A percentile compares a stretch with the other conserved stretches of the same genome.
Evolutionary conservation across 805 yeast genomes (phyloP).

Genomic region (Yarrowia hollandica): DNA sequence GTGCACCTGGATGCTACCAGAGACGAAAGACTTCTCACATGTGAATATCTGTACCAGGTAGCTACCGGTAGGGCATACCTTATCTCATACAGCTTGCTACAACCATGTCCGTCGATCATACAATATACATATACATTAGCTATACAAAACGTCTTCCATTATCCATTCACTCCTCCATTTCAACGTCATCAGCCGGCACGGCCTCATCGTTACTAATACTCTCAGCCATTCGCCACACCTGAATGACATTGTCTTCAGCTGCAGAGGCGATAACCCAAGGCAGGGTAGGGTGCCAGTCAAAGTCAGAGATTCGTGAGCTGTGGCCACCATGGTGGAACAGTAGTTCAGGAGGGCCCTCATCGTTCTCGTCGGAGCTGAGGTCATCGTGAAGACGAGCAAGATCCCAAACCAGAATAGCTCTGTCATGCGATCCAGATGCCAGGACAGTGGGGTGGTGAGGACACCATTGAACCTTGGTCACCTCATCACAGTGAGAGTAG

Average conservation of each 20-base stretch:
- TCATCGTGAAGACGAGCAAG: slow-evolving; percentile 55
- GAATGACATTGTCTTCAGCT: slow-evolving; percentile 74
- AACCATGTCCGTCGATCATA: too few relatives aligned
- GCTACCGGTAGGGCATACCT: too few relatives aligned
- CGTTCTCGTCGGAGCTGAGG: slow-evolving; percentile 55
- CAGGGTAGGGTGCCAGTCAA: slow-evolving; percentile 64
- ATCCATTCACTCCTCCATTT: slow-evolving; percentile 22
- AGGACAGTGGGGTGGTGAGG: slow-evolving; percentile 53
- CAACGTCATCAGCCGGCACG: slow-evolving; percentile 46
- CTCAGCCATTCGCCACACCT: slow-evolving; percentile 71
- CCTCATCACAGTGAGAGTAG: slow-evolving; percentile 62
- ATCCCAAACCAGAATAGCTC: slow-evolving; percentile 76
- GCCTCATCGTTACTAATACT: slow-evolving; percentile 39
- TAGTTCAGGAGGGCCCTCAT: slow-evolving; percentile 73
- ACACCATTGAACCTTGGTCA: slow-evolving; percentile 58
- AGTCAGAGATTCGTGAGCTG: slow-evolving; percentile 64
- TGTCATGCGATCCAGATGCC: slow-evolving; percentile 63
- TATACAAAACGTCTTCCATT: slow-evolving; percentile 19
- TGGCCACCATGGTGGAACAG: slow-evolving; percentile 86
- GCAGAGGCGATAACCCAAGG: slow-evolving; percentile 62
- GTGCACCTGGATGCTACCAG: too few relatives aligned
- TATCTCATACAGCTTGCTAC: too few relatives aligned
- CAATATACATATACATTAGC: slow-evolving; percentile 1
- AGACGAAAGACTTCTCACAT: too few relatives aligned
- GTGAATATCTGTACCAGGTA: too few relatives aligned